These are phyloP conservation scores for Naganishia albida DNA, from an alignment of 1,284 basidiomycete genomes.

Conservation along the genomic window DNA sequence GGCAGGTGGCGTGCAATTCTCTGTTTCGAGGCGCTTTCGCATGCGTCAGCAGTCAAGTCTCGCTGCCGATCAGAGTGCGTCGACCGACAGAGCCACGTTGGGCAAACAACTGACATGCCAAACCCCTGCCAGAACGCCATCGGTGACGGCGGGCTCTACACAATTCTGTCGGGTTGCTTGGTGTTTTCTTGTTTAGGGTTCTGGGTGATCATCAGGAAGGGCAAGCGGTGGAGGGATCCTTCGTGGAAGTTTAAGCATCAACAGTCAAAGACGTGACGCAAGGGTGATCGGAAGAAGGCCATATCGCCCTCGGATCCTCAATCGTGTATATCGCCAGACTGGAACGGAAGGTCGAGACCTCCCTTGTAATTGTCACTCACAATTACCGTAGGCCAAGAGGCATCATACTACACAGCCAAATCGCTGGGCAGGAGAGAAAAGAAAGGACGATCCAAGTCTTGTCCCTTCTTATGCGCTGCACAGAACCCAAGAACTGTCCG, in stretches of 20 bases:
- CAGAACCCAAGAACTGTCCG: no score
- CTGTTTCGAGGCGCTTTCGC: conserved; percentile 48
- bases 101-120: not conserved
- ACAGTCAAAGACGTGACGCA: no score
- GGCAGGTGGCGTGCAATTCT: conserved; percentile 46
- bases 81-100: not conserved
- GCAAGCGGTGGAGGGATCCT: conserved; percentile 34
- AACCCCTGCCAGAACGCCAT: conserved; percentile 51
- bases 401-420: no score
- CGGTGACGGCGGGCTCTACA: conserved; percentile 73
- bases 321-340: no score
- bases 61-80: conserved; percentile 44
- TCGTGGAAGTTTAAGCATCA: conserved; percentile 22
- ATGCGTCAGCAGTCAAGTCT: conserved; percentile 50
- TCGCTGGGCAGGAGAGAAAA: no score
- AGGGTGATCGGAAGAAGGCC: not conserved
- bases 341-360: no score
- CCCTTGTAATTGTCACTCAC: no score
- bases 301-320: not conserved
- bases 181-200: conserved; percentile 51
- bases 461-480: no score
- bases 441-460: no score
- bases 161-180: conserved; percentile 67
- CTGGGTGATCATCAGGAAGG: conserved; percentile 35
- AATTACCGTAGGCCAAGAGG: no score